Evolutionary conservation across 2,329 filamentous ascomycete species (phyloP).

Genomic region (Aspergillus udagawae): DNA sequence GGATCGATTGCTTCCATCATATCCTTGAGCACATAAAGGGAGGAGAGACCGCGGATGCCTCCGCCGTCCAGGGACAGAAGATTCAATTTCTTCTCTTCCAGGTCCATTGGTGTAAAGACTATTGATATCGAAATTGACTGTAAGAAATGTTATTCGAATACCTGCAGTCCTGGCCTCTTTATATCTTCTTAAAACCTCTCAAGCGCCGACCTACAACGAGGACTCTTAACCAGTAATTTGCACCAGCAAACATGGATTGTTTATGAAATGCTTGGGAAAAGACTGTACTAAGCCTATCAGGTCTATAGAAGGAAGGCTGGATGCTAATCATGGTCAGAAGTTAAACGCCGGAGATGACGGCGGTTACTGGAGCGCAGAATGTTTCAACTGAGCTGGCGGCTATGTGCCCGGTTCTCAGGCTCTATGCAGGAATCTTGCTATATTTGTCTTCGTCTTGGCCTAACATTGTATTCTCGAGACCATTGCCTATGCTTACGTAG

Average conservation of each 20-base stretch:
- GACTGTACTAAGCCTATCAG: not conserved
- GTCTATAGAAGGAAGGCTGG: not conserved
- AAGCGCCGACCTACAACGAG: not conserved
- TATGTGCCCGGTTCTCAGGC: not conserved
- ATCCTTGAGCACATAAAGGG: conserved; percentile 27
- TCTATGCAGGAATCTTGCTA: too few species aligned
- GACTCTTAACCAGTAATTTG: not conserved
- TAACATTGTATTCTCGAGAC: not conserved
- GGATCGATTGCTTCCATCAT: conserved; percentile 29
- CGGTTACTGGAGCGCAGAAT: not conserved
- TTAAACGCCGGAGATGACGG: not conserved
- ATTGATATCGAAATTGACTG: not conserved
- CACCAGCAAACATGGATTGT: not conserved
- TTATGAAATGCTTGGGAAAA: not conserved
- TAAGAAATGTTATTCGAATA: not conserved
- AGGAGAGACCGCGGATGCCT: conserved; percentile 36
- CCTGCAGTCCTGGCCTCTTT: not conserved
- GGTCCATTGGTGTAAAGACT: not conserved
- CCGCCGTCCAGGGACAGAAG: conserved; percentile 29
- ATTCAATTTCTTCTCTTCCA: not conserved
- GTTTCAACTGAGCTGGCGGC: not conserved
- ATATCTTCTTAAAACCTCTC: not conserved
- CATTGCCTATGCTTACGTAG: too few species aligned
- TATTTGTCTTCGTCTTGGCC: too few species aligned
- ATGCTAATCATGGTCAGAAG: not conserved